Evolutionary conservation across 805 yeast species (phyloP), one percentile per base, ranked within the genome.

Genomic region (Candida manassasensis): DNA sequence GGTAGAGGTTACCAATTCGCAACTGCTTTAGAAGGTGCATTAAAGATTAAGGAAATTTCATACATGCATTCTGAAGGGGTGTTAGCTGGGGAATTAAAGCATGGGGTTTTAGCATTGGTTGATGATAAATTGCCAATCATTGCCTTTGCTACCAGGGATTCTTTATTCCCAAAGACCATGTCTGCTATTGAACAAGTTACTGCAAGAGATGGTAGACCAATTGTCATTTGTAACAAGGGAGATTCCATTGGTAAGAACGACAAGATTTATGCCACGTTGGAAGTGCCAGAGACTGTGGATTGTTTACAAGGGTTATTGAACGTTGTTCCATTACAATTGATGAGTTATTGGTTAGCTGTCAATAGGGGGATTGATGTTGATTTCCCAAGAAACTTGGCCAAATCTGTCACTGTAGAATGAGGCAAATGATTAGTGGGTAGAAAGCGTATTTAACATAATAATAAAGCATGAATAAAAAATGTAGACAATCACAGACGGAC

Each of bases 51-150:
- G 69, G 99, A 93, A 65, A 93, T 93, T 44, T 90, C 97, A 3
- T 93, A 93, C 63, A 93, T 93, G 87, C 99, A 93, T 62, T 87
- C 97, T 14, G 99, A 93, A 69, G 99, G 98, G 71, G 96, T 93
- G 36, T 79, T 93, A 47, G 98, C 99, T 15, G 99, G 98, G 61
- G 99, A 93, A 67, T 79, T 93, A 66, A 93, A 93, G 64, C 99
- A 93, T 59, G 99, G 99, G 67, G 96, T 87, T 21, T 76, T 93
- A 53, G 99, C 99, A 6, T 74, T 93, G 41, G 97, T 93, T 41
- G 99, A 93, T 64, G 95, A 84, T 50, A 73, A 82, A 43, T 71
- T 93, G 57, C 99, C 99, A 41, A 86, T 93, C 48, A 83, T 93
- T 62, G 95, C 95, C 3, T 80, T 93, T 59, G 97, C 97, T 35